Base-by-base conservation (phyloP, 176 grass and related monocot species). In the Aegilops longissima region DNA sequence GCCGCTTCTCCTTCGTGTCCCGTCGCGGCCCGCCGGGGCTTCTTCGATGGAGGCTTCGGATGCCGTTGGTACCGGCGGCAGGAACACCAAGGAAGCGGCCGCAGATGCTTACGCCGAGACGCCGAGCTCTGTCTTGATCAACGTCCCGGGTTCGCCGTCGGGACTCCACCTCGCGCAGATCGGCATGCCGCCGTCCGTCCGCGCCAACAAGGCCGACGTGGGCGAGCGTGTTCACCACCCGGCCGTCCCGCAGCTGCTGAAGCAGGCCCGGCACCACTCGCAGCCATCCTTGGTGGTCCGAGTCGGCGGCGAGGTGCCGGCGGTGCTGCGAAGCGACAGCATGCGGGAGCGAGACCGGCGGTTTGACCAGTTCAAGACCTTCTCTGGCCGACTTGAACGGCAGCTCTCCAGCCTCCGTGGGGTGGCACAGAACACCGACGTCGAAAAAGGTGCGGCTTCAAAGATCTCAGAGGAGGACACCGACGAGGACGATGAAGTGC, bases 321-420 rank as follows among this genome's bases (percentile, higher is more conserved):
- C 16, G 49, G 49, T 52, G 25, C 81, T 10, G 38, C 44, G 77
- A 7, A 45, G 71, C 38, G 49, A 84, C 51, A 80, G 54, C 54
- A 21, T 8, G 54, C 54, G 54, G 82, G 31, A 56, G 33, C 86
- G 89, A 65, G 88, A 93, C 78, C 83, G 51, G 67, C 84, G 89
- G 17, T 96, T 93, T 16, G 94, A 96, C 21, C 59, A 18, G 0
- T 62, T 62, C 1, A 62, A 62, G 59, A 62, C 59, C 0, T 62
- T 62, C 9, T 93, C 91, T 2, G 94, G 94, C n/a, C 90, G 80
- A 34, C 91, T 96, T 5, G 91, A 96, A 62, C 61, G 87, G 12
- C 94, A 96, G 85, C 70, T 96, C 3, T 93, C 94, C 8, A 96
- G 91, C 88, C 82, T 96, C 7, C 87, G 87, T 30, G 89, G 94